Conservation (phyloP, 2,329 filamentous ascomycete species). For the Pseudopithomyces maydicus region DNA sequence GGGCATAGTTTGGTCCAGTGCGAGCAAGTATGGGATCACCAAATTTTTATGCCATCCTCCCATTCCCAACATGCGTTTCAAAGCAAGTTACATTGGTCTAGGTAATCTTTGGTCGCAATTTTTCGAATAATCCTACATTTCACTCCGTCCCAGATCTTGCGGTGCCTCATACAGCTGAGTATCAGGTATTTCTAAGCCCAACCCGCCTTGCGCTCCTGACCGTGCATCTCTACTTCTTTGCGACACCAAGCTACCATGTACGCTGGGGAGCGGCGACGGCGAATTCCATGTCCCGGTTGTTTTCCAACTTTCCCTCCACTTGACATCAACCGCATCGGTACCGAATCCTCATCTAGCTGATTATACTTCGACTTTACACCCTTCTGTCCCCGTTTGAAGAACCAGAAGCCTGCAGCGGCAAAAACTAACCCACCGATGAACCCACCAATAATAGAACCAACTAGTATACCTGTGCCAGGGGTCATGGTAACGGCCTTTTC, state of each 20-base stretch:
- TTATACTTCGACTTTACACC: constrained; percentile 18
- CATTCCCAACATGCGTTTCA: too few species aligned
- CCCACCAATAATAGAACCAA: constrained; percentile 18
- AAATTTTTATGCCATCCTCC: too few species aligned
- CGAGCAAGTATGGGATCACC: too few species aligned
- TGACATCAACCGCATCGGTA: constrained; percentile 15
- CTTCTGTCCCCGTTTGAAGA: constrained; percentile 18
- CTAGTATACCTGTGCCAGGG: constrained; percentile 14
- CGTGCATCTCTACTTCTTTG: neutral
- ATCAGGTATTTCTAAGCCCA: constrained; percentile 9
- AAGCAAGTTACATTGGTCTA: constrained; percentile 7
- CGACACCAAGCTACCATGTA: constrained; percentile 2
- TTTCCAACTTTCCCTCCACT: constrained; percentile 3
- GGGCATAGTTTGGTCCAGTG: too few species aligned
- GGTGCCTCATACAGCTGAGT: constrained; percentile 25
- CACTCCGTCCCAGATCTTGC: constrained; percentile 13
- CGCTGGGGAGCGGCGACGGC: constrained; percentile 5
- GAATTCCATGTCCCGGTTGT: neutral
- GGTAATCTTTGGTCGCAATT: neutral
- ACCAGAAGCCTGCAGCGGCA: constrained; percentile 15
- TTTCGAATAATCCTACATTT: neutral
- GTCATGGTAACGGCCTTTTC: constrained; percentile 1
- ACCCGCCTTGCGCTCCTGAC: neutral
- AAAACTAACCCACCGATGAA: constrained; percentile 19
- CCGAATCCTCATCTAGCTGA: constrained; percentile 15